These are phyloP conservation scores for Mimosa pudica DNA, from an alignment of 306 rosid genomes.

Conservation along the genomic window DNA sequence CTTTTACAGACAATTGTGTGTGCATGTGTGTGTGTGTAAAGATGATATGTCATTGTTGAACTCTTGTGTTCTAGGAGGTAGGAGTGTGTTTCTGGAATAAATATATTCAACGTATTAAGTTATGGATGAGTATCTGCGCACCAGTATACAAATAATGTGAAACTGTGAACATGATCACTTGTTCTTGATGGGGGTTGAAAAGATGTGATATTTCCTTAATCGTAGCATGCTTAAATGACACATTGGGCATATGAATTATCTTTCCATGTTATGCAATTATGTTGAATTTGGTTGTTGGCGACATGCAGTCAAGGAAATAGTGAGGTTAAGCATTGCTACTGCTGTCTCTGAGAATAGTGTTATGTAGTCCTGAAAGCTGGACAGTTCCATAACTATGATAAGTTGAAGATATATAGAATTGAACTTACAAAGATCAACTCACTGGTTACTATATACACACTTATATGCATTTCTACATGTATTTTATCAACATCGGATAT, in stretches of 20 bases:
- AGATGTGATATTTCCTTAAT: constrained; percentile 6
- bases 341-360: not conserved
- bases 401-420: constrained; percentile 1
- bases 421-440: not conserved
- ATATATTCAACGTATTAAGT: no score
- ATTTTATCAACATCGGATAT: constrained; percentile 11
- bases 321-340: not conserved
- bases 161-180: not conserved
- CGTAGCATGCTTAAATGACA: not conserved
- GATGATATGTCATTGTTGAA: not conserved
- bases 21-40: not conserved
- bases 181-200: not conserved
- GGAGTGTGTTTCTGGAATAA: no score
- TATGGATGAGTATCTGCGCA: no score
- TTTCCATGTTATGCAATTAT: constrained; percentile 7
- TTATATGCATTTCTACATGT: constrained; percentile 35
- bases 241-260: constrained; percentile 6
- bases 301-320: not conserved
- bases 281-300: not conserved
- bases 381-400: not conserved
- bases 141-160: no score
- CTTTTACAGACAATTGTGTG: no score
- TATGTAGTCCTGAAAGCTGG: not conserved
- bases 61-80: no score
- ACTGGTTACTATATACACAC: constrained; percentile 12